phyloP scores from a whole-genome alignment of 805 yeast species.

The Ascoidea rubescens region DNA sequence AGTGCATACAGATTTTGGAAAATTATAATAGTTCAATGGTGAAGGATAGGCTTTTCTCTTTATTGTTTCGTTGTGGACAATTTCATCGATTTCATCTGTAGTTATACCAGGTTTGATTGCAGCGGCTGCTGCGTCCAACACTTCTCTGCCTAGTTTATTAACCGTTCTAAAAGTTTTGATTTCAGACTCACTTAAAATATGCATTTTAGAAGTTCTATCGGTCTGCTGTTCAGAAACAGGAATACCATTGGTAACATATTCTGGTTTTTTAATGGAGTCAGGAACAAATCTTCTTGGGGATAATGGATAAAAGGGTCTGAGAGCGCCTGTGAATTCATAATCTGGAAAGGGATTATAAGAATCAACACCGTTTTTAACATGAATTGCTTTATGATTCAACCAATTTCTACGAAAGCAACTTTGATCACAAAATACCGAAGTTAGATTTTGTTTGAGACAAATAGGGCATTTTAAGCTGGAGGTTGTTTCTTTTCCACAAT shows the following conservation, averaged over 20 bases:
- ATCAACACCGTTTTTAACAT: slow-evolving; percentile 44
- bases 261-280: slow-evolving; percentile 58
- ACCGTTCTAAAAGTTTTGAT: slow-evolving; percentile 64
- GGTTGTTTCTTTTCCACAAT: slow-evolving; percentile 71
- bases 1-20: slow-evolving; percentile 85
- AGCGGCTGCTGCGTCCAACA: slow-evolving; percentile 80
- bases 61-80: slow-evolving; percentile 79
- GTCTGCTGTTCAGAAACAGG: slow-evolving; percentile 68
- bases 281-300: slow-evolving; percentile 62
- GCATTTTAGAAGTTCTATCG: slow-evolving; percentile 55
- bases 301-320: slow-evolving; percentile 75
- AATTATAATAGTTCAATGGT: slow-evolving; percentile 86
- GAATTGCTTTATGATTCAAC: slow-evolving; percentile 63
- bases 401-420: slow-evolving; percentile 66
- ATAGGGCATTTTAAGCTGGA: slow-evolving; percentile 81
- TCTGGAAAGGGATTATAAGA: slow-evolving; percentile 83
- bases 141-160: slow-evolving; percentile 69
- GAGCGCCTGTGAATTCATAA: slow-evolving; percentile 55
- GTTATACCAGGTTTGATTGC: slow-evolving; percentile 79
- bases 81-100: slow-evolving; percentile 79
- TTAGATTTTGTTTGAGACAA: slow-evolving; percentile 61
- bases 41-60: slow-evolving; percentile 89
- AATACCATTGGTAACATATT: slow-evolving; percentile 68
- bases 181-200: slow-evolving; percentile 49
- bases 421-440: slow-evolving; percentile 67